phyloP scores from a whole-genome alignment of 352 stramenopile species.

The Albugo laibachii region DNA sequence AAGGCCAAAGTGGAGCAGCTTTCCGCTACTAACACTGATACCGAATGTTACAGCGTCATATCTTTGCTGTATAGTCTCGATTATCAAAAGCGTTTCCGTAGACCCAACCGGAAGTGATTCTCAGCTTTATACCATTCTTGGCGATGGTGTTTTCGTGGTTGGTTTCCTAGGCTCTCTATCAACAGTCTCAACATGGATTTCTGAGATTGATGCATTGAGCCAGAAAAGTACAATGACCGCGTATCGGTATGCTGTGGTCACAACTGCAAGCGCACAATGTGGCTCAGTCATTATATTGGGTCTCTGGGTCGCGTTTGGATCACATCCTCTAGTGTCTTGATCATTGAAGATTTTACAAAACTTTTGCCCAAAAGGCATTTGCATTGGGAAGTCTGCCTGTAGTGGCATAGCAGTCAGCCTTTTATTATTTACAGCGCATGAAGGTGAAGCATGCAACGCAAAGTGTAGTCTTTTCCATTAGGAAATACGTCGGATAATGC shows the following conservation, averaged over 20 bases:
- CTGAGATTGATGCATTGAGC: conserved; percentile 29
- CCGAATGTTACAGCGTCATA: conserved; percentile 32
- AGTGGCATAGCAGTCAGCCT: too few species aligned
- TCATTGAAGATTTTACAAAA: too few species aligned
- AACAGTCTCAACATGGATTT: conserved; percentile 46
- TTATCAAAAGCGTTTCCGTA: conserved; percentile 17
- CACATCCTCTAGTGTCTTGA: background rate
- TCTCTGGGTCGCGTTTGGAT: background rate
- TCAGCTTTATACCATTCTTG: conserved; percentile 21
- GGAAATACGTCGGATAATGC: too few species aligned
- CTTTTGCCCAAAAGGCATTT: too few species aligned
- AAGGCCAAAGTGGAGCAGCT: conserved; percentile 21
- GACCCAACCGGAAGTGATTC: conserved; percentile 12
- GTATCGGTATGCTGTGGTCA: conserved; percentile 10
- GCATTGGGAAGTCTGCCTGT: too few species aligned
- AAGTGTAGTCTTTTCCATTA: too few species aligned
- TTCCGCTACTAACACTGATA: conserved; percentile 44
- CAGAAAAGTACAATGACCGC: conserved; percentile 22
- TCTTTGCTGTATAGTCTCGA: conserved; percentile 21
- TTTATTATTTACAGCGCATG: too few species aligned
- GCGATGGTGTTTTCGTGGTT: conserved; percentile 21
- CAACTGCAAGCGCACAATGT: background rate
- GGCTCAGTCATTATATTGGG: background rate
- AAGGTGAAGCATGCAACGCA: too few species aligned
- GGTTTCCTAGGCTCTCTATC: conserved; percentile 46